These are phyloP conservation scores for Leishmania guyanensis DNA, from an alignment of 208 protist genomes.

Conservation along the genomic window DNA sequence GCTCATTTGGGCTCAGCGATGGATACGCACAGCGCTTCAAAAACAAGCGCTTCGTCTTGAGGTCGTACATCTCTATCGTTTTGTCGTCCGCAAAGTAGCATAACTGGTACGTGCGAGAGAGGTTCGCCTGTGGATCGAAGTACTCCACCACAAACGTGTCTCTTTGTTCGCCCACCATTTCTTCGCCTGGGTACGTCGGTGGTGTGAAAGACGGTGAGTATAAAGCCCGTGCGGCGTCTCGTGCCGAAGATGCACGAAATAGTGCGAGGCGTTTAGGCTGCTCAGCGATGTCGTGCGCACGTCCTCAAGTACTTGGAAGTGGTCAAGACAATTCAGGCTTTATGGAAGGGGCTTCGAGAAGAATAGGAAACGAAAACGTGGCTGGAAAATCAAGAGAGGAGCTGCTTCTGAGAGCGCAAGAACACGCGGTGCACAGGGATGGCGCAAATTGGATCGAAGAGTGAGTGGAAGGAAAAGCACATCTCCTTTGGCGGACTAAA, in stretches of 20 bases:
- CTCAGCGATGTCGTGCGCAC: constrained; percentile 1
- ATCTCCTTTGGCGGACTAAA: background rate
- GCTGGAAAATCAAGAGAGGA: constrained; percentile 3
- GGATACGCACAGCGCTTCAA: constrained; percentile 93
- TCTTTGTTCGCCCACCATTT: constrained; percentile 58
- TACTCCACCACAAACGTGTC: constrained; percentile 91
- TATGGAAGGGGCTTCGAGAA: constrained; percentile 14
- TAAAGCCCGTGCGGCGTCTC: background rate
- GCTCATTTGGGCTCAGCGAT: constrained; percentile 72
- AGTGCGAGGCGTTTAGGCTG: background rate
- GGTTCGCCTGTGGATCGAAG: constrained; percentile 86
- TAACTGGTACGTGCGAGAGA: constrained; percentile 91
- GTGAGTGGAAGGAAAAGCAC: background rate
- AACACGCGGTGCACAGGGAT: background rate
- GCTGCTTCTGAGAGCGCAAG: background rate
- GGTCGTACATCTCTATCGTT: constrained; percentile 96
- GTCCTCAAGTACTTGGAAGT: constrained; percentile 1
- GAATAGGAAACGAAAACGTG: constrained; percentile 5
- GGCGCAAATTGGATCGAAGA: background rate
- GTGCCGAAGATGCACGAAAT: background rate
- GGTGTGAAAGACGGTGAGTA: background rate
- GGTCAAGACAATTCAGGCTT: constrained; percentile 1
- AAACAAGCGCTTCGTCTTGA: constrained; percentile 92
- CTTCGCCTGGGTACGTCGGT: background rate
- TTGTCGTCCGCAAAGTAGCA: constrained; percentile 88